phyloP scores from a whole-genome alignment of 768 basidiomycete genomes.

The Pleurotus djamor region DNA sequence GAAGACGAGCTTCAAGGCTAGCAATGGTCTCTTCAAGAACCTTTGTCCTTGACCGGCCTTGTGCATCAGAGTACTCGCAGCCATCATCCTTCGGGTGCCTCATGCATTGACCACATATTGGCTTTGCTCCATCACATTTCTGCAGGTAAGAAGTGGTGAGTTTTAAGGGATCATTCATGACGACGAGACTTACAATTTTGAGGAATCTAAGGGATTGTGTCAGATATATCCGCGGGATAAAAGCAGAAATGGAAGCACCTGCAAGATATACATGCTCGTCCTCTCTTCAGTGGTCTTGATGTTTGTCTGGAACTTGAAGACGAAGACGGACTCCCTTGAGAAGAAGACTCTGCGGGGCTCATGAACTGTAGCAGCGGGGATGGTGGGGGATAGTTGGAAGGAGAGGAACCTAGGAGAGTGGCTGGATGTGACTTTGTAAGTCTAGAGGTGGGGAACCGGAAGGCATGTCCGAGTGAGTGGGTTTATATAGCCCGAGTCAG shows the following conservation, averaged over 20 bases:
- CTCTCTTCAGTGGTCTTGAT: constrained; percentile 47
- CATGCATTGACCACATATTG: constrained; percentile 63
- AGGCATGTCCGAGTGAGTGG: constrained; percentile 3
- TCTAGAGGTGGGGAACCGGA: constrained; percentile 1
- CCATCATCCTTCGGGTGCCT: constrained; percentile 59
- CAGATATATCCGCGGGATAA: not conserved
- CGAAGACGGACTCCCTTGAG: constrained; percentile 4
- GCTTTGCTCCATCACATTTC: constrained; percentile 70
- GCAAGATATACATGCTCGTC: constrained; percentile 55
- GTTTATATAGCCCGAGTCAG: constrained; percentile 1
- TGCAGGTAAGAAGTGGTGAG: constrained; percentile 6
- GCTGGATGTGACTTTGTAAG: not conserved
- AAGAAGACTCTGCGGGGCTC: not conserved
- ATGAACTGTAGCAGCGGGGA: not conserved
- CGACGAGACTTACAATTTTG: constrained; percentile 39
- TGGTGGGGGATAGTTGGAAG: not conserved
- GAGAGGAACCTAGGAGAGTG: not conserved
- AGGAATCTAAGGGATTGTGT: constrained; percentile 32
- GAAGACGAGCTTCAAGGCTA: constrained; percentile 53
- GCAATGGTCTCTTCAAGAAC: constrained; percentile 58
- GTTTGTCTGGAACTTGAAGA: constrained; percentile 1
- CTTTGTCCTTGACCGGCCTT: constrained; percentile 57
- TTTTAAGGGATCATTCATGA: not conserved
- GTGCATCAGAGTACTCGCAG: constrained; percentile 71
- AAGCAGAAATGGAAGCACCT: constrained; percentile 25